Percentiles rank a stretch among this genome's conserved stretches.
Conservation (phyloP, 441 rosid genomes). For the Heliophila coronopifolia region DNA sequence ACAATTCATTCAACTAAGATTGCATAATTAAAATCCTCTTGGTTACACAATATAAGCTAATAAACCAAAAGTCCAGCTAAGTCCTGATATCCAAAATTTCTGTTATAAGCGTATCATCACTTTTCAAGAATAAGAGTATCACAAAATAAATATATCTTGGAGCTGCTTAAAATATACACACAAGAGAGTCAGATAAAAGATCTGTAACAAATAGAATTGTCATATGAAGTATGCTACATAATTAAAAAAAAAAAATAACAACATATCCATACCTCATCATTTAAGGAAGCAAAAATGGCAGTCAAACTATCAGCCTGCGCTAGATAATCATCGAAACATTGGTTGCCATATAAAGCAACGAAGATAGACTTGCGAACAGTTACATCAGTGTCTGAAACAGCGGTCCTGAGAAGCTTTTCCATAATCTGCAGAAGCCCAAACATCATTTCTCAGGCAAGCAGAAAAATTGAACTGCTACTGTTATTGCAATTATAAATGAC, state of each 20-base stretch:
- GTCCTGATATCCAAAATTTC: slow-evolving; percentile 3
- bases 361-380: slow-evolving; percentile 92
- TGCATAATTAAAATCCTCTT: slow-evolving; percentile 4
- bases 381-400: slow-evolving; percentile 97
- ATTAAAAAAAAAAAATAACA: too few species aligned
- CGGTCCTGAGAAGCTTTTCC: slow-evolving; percentile 95
- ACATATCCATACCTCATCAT: slow-evolving; percentile 78
- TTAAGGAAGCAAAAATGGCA: slow-evolving; percentile 96
- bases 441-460: slow-evolving; percentile 30
- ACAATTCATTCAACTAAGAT: neutral
- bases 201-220: slow-evolving; percentile 3
- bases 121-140: neutral
- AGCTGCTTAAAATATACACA: neutral
- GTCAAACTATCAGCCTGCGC: slow-evolving; percentile 97
- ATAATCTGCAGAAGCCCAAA: slow-evolving; percentile 68
- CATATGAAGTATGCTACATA: slow-evolving; percentile 6
- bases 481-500: slow-evolving; percentile 17
- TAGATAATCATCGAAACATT: slow-evolving; percentile 88
- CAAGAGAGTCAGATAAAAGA: slow-evolving; percentile 6
- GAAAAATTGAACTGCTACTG: slow-evolving; percentile 15
- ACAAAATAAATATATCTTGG: slow-evolving; percentile 1
- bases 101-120: neutral
- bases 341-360: slow-evolving; percentile 65
- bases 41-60: slow-evolving; percentile 15
- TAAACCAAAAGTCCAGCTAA: slow-evolving; percentile 13